Evolutionary conservation across 805 yeast genomes (phyloP).

Genomic region (Kuraishia piskuri): DNA sequence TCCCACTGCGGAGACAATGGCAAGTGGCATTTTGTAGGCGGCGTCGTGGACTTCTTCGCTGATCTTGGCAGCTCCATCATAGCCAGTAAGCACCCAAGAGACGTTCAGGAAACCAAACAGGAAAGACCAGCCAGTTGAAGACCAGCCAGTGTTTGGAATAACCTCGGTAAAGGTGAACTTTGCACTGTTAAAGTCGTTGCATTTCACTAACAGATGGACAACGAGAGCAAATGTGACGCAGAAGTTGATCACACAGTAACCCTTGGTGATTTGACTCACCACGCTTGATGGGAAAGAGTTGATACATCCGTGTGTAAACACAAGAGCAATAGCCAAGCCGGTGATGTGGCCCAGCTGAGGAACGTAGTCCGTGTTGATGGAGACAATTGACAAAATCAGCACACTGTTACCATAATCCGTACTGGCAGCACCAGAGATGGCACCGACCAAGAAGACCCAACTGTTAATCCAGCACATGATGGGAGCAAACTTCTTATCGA

Average conservation of each 20-base stretch:
- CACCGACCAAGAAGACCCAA: slow-evolving; percentile 33
- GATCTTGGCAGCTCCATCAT: slow-evolving; percentile 42
- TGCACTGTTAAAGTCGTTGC: slow-evolving; percentile 21
- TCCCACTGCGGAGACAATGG: slow-evolving; percentile 35
- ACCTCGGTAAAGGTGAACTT: slow-evolving; percentile 29
- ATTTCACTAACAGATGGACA: slow-evolving; percentile 33
- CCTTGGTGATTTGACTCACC: slow-evolving; percentile 30
- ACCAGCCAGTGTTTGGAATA: slow-evolving; percentile 25
- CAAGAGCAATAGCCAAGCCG: slow-evolving; percentile 36
- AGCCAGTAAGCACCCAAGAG: slow-evolving; percentile 44
- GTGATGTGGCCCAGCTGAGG: slow-evolving; percentile 29
- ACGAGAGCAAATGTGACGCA: slow-evolving; percentile 28
- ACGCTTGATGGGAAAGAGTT: slow-evolving; percentile 31
- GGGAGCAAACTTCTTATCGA: slow-evolving; percentile 26
- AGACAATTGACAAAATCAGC: slow-evolving; percentile 34
- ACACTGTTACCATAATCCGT: slow-evolving; percentile 35
- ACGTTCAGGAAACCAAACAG: slow-evolving; percentile 37
- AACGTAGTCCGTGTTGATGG: slow-evolving; percentile 28
- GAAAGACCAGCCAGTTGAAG: slow-evolving; percentile 33
- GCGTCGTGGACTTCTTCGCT: slow-evolving; percentile 39
- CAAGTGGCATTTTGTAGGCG: slow-evolving; percentile 31
- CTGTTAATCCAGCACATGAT: slow-evolving; percentile 36
- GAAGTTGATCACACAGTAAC: slow-evolving; percentile 29
- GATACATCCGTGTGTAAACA: slow-evolving; percentile 25
- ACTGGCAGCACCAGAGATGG: slow-evolving; percentile 34